phyloP scores from a whole-genome alignment of 176 grass and related monocot species.

The Melocanna baccifera region DNA sequence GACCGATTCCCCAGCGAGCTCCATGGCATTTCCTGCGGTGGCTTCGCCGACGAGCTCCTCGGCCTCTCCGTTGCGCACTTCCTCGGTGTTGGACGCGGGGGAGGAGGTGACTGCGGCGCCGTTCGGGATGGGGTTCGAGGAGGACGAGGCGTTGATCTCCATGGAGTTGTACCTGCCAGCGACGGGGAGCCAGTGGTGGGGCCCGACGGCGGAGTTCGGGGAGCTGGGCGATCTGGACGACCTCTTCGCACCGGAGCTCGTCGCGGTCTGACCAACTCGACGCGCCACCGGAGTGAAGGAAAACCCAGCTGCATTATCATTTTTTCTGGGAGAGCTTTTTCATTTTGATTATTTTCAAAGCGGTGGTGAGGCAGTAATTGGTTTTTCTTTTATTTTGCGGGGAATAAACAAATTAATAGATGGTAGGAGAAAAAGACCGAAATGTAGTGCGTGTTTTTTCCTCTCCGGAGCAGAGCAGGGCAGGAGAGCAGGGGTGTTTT shows the following conservation, averaged over 20 bases:
- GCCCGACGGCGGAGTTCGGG: conserved; percentile 22
- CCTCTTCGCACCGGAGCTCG: conserved; percentile 32
- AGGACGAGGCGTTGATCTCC: background rate
- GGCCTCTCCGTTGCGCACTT: background rate
- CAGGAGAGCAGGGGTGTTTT: background rate
- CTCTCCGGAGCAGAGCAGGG: background rate
- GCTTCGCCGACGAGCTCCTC: background rate
- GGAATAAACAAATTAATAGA: background rate
- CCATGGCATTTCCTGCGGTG: background rate
- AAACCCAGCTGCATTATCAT: background rate
- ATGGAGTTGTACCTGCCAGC: conserved; percentile 3
- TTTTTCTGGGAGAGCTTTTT: conserved; percentile 5
- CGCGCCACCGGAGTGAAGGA: background rate
- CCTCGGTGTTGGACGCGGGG: conserved; percentile 10
- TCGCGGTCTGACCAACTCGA: background rate
- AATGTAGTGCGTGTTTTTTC: background rate
- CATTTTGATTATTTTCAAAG: background rate
- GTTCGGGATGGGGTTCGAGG: background rate
- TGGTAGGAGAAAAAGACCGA: background rate
- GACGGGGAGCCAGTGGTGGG: background rate
- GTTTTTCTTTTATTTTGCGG: background rate
- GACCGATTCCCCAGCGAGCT: background rate
- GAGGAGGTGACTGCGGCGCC: background rate
- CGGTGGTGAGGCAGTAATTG: too few relatives aligned
- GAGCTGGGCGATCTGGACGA: conserved; percentile 42